Conservation (phyloP, 2,329 filamentous ascomycete genomes). For the Fusarium floridanum region DNA sequence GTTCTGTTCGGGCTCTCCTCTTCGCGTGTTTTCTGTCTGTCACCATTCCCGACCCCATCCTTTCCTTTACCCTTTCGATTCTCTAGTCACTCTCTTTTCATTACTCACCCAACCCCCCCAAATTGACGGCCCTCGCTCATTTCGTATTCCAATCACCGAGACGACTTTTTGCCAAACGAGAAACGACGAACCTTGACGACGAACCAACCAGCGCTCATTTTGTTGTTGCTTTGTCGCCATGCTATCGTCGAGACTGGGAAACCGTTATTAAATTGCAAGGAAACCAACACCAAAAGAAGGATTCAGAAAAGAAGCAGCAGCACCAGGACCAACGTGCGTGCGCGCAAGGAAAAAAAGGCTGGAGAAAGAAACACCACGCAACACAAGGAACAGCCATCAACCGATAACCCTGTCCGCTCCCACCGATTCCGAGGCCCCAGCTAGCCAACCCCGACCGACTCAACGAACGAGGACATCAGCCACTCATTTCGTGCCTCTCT, state of each 20-base stretch:
- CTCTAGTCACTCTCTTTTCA: conserved; percentile 30
- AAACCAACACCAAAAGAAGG: conserved; percentile 12
- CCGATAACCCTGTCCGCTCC: conserved; percentile 32
- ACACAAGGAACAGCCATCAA: conserved; percentile 27
- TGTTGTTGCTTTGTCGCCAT: conserved; percentile 42
- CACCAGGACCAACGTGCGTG: conserved; percentile 18
- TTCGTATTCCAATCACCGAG: conserved; percentile 17
- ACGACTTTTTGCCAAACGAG: conserved; percentile 33
- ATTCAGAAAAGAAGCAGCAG: conserved; percentile 7
- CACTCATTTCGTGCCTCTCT: conserved; percentile 29
- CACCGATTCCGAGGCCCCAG: conserved; percentile 23
- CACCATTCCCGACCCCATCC: conserved; percentile 32
- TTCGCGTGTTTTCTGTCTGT: conserved; percentile 4
- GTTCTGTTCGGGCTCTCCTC: conserved; percentile 27
- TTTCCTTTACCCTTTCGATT: conserved; percentile 24
- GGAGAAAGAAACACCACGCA: conserved; percentile 26
- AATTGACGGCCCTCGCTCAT: conserved; percentile 25
- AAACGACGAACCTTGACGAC: conserved; percentile 40
- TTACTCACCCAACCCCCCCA: background rate
- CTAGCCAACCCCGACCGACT: conserved; percentile 15
- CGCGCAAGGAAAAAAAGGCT: background rate
- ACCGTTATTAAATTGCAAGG: conserved; percentile 30
- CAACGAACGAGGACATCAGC: conserved; percentile 21
- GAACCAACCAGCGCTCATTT: conserved; percentile 36
- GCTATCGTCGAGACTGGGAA: conserved; percentile 44